A percentile compares a stretch with the other conserved stretches of the same genome.
phyloP scores from a whole-genome alignment of 75 land plant species.

The Pinus tabuliformis region DNA sequence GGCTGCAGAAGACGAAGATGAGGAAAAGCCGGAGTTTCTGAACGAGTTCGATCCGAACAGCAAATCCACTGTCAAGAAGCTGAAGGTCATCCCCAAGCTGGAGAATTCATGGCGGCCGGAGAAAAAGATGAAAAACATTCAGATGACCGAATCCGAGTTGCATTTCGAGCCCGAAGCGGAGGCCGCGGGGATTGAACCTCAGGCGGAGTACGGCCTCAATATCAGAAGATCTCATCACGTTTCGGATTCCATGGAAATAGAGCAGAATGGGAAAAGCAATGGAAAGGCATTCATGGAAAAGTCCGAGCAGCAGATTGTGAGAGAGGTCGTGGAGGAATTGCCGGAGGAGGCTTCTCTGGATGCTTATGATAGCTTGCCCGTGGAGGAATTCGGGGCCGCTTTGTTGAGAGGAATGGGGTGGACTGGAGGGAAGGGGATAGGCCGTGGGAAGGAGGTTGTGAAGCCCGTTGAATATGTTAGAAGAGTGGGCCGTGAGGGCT shows the following conservation, averaged over 20 bases:
- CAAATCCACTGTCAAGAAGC: background rate
- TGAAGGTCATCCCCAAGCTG: constrained; percentile 43
- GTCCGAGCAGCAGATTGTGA: constrained; percentile 20
- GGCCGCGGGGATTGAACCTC: background rate
- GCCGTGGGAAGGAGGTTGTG: constrained; percentile 49
- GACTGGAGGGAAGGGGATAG: constrained; percentile 68
- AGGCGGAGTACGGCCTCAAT: constrained; percentile 39
- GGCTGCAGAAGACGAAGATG: background rate
- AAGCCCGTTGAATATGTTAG: constrained; percentile 38
- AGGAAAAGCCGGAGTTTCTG: constrained; percentile 33
- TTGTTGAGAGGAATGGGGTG: constrained; percentile 84
- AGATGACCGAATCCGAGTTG: background rate
- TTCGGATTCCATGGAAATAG: constrained; percentile 1
- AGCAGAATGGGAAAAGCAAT: constrained; percentile 1
- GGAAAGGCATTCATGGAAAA: background rate
- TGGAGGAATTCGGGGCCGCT: constrained; percentile 78
- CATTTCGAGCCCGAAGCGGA: constrained; percentile 16
- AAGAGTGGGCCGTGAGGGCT: constrained; percentile 42
- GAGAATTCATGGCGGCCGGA: constrained; percentile 56
- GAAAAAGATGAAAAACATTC: constrained; percentile 58
- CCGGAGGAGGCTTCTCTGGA: constrained; percentile 63
- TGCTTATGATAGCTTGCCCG: constrained; percentile 56
- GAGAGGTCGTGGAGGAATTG: constrained; percentile 41
- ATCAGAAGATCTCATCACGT: constrained; percentile 6
- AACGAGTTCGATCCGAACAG: constrained; percentile 53